Conservation (phyloP, 305 asterid genomes). For the Rubia peregrina region DNA sequence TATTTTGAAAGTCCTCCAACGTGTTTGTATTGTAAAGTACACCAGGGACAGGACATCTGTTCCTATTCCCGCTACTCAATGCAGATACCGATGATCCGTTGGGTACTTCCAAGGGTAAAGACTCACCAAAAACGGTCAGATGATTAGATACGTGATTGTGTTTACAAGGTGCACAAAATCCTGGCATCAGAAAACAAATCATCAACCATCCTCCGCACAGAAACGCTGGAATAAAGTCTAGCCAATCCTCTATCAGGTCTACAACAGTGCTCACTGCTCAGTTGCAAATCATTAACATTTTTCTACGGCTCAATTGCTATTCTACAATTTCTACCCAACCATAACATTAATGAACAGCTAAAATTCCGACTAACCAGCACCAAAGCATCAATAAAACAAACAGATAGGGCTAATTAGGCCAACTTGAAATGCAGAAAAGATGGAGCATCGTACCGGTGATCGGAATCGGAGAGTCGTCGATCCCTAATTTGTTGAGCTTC, state of each 20-base stretch:
- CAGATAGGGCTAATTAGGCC: not conserved
- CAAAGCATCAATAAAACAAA: not conserved
- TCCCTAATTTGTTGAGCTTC: slow-evolving; percentile 86
- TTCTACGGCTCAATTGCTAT: not conserved
- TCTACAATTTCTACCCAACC: not conserved
- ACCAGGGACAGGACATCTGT: slow-evolving; percentile 80
- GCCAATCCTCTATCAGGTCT: not conserved
- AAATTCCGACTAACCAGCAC: not conserved
- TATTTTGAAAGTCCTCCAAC: slow-evolving; percentile 62
- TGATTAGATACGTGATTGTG: slow-evolving; percentile 57
- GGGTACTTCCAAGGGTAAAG: slow-evolving; percentile 53
- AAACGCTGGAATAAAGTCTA: not conserved
- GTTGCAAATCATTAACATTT: not conserved
- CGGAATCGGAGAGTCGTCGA: slow-evolving; percentile 79
- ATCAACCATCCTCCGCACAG: slow-evolving; percentile 2
- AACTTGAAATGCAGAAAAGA: not conserved
- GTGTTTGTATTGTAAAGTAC: slow-evolving; percentile 75
- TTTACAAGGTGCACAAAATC: slow-evolving; percentile 82
- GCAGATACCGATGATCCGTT: slow-evolving; percentile 29
- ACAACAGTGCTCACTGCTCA: not conserved
- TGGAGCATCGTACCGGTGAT: slow-evolving; percentile 47
- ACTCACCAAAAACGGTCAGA: slow-evolving; percentile 71
- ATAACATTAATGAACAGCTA: not conserved
- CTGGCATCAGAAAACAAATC: slow-evolving; percentile 34
- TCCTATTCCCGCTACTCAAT: slow-evolving; percentile 62